These are phyloP conservation scores for Geranium brycei DNA, from an alignment of 345 rosid genomes.

Conservation along the genomic window DNA sequence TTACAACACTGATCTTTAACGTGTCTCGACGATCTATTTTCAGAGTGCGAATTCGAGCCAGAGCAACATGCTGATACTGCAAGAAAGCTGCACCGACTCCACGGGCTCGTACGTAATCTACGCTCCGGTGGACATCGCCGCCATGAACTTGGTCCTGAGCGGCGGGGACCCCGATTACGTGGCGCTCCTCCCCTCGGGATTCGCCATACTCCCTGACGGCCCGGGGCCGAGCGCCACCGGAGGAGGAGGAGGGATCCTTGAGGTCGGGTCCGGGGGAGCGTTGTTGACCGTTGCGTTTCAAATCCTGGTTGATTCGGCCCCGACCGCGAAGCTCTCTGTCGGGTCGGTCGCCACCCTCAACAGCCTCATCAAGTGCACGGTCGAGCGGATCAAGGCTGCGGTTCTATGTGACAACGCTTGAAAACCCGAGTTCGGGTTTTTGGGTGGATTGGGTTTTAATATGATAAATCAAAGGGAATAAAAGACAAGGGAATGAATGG, in stretches of 20 bases:
- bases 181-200: constrained; percentile 52
- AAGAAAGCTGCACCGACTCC: constrained; percentile 45
- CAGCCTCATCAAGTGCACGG: constrained; percentile 55
- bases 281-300: constrained; percentile 69
- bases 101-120: constrained; percentile 42
- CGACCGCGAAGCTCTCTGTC: constrained; percentile 43
- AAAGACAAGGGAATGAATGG: too few relatives aligned
- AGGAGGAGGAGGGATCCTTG: too few relatives aligned
- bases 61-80: constrained; percentile 41
- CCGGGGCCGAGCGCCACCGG: not conserved
- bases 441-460: too few relatives aligned
- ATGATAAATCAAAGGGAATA: not conserved
- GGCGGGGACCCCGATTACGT: constrained; percentile 44
- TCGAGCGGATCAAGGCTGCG: constrained; percentile 52
- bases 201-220: constrained; percentile 48
- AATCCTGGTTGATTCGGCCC: constrained; percentile 53
- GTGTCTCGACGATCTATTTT: not conserved
- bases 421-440: too few relatives aligned
- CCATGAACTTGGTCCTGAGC: constrained; percentile 31
- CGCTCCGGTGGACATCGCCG: constrained; percentile 43
- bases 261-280: constrained; percentile 31
- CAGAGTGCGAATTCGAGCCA: constrained; percentile 36
- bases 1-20: too few relatives aligned
- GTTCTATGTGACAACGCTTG: constrained; percentile 24
- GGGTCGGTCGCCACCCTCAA: constrained; percentile 78